Evolutionary conservation across 768 basidiomycete species (phyloP).

Genomic region (Macrocybe gigantea): DNA sequence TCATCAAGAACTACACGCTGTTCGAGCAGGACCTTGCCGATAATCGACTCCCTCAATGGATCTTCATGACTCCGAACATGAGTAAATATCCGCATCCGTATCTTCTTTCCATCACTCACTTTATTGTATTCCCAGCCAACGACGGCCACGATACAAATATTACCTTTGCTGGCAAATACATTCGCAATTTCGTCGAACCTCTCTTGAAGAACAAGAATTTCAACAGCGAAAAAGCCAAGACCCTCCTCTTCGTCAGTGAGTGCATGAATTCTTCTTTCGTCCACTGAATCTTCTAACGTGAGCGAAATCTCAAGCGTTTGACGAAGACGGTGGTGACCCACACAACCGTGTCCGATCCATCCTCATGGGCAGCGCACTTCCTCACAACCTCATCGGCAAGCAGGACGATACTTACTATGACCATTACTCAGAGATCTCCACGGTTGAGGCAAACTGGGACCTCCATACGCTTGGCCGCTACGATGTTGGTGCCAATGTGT

Average conservation of each 20-base stretch:
- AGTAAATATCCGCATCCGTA: slow-evolving; percentile 10
- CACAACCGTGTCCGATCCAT: slow-evolving; percentile 41
- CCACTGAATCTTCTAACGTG: too few species aligned
- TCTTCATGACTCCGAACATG: slow-evolving; percentile 50
- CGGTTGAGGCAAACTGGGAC: slow-evolving; percentile 56
- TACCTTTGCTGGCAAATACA: slow-evolving; percentile 39
- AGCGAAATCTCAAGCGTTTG: slow-evolving; percentile 36
- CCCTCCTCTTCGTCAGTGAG: slow-evolving; percentile 46
- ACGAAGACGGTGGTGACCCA: slow-evolving; percentile 40
- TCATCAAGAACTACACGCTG: slow-evolving; percentile 51
- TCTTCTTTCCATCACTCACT: background rate
- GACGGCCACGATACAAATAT: slow-evolving; percentile 58
- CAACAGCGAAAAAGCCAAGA: slow-evolving; percentile 36
- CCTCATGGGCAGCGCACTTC: slow-evolving; percentile 38
- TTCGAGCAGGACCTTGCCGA: slow-evolving; percentile 47
- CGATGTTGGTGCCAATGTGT: slow-evolving; percentile 36
- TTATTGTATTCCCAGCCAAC: slow-evolving; percentile 29
- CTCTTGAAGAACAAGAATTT: slow-evolving; percentile 44
- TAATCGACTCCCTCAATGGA: slow-evolving; percentile 43
- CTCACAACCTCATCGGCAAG: slow-evolving; percentile 32
- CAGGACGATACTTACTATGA: slow-evolving; percentile 52
- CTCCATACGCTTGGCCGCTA: slow-evolving; percentile 53
- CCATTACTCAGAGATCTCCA: slow-evolving; percentile 53
- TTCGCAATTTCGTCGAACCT: slow-evolving; percentile 45
- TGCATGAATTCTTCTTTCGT: too few species aligned